Base-by-base conservation (phyloP, 306 rosid genomes). In the Trifolium fragiferum region DNA sequence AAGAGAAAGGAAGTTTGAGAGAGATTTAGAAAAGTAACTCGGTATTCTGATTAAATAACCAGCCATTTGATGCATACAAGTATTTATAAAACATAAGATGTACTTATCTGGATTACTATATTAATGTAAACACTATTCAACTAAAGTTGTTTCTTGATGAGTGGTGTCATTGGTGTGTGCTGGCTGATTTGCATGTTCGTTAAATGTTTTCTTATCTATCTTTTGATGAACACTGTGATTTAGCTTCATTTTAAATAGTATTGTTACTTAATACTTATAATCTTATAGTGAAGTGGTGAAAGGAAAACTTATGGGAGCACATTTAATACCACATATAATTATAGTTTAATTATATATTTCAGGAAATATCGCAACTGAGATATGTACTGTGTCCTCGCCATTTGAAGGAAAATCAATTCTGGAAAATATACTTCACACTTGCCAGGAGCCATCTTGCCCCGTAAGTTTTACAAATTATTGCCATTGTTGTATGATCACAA, bases 291-390 rank as follows among this genome's bases (percentile, higher is more conserved):
- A 13, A 5, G 25, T 8, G 20, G 10, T 57, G 49, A 46, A 20
- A 30, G 55, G 25, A 20, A 33, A 65, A 73, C 16, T 10, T 49
- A n/a, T 23, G 67, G 66, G 50, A 10, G 14, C 40, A 32, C 46
- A 60, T 20, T 51, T 53, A 53, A 33, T 38, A 66, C 15, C 38
- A 19, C 32, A 14, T 57, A 32, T 78, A 71, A 74, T 74, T 70
- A 8, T 51, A 20, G 32, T n/a, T 67, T 67, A 53, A 32, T 37
- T 68, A 33, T 68, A 33, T 79, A 46, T 85, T 85, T 53, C 86
- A 93, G 97, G 97, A 91, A 74, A 82, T 93, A 59, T 88, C 98
- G 20, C 92, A 87, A 40, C 81, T 93, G 32, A 83, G 98, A 80
- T 93, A 86, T 63, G 83, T 63, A 76, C 82, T 91, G n/a, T 93